phyloP scores from a whole-genome alignment of 805 yeast species.

The Metschnikowia similis region DNA sequence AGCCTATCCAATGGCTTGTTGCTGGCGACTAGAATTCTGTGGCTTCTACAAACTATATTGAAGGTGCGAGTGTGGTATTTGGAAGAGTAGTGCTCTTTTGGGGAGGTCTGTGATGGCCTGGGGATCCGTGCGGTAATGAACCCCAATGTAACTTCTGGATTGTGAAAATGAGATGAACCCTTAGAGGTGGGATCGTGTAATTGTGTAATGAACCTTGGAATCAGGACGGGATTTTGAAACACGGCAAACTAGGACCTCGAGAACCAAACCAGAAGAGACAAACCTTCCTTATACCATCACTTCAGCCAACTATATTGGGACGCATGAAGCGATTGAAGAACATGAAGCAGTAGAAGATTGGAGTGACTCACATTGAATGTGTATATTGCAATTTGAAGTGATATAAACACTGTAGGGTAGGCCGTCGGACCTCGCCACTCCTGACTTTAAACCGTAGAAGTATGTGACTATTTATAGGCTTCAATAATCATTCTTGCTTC shows the following conservation, averaged over 20 bases:
- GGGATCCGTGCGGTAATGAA: background rate
- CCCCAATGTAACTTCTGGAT: background rate
- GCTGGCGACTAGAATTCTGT: background rate
- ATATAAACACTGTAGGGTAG: no score
- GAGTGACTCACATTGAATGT: no score
- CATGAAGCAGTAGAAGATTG: no score
- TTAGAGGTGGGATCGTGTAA: background rate
- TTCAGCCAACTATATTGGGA: no score
- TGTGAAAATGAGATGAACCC: background rate
- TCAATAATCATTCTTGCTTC: no score
- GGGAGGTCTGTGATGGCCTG: background rate
- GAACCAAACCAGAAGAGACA: background rate
- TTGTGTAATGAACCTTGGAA: constrained; percentile 1
- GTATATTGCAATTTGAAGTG: no score
- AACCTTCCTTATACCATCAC: background rate
- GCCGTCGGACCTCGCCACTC: no score
- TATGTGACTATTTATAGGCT: no score
- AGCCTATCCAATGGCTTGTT: background rate
- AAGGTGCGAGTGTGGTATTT: no score
- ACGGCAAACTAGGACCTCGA: background rate
- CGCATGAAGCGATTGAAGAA: no score
- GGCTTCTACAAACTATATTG: background rate
- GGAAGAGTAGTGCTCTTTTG: no score
- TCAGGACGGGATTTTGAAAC: background rate
- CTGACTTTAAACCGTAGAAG: no score